Evolutionary conservation across 441 rosid species (phyloP), one percentile per base, ranked within the genome.

Genomic region (Aquilaria agallochum): DNA sequence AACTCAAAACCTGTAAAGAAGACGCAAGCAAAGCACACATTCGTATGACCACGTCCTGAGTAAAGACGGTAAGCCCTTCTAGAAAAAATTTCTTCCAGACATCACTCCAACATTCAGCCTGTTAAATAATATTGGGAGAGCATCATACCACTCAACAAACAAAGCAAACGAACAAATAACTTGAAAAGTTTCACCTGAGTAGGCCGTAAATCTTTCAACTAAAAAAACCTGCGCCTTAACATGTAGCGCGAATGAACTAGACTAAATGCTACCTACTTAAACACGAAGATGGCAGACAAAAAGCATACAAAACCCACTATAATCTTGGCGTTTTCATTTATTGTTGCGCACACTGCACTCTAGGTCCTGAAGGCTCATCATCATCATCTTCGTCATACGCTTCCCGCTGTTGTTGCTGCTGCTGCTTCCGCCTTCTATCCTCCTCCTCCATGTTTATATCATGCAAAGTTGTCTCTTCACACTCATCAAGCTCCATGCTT

Each of bases 291-390:
- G 7, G 42, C 42, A 40, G 44, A 11, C 32, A 27, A 58, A 3
- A 59, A 36, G 42, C 42, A 40, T 30, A 11, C 32, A 27, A 58
- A 3, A 59, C n/a, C 31, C 62, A n/a, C 6, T 36, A 8, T 3
- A 36, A 36, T 5, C 42, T 8, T 3, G 42, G 7, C 42, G 44
- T 47, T 55, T 52, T 40, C 33, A 63, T 68, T 53, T 46, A 75
- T 45, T 79, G 83, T 66, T 79, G 83, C 15, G 80, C 83, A 56
- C 83, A 79, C 67, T 79, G 83, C 27, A 79, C 74, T 34, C 76
- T 69, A 4, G 74, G 80, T 68, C 30, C 42, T 12, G 78, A 58
- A n/a, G 64, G 36, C 55, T 70, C 78, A 42, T 67, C 73, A 20
- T 73, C 76, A 1, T 72, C 76, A 31, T 79, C 83, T 58, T 79